Percentiles rank a stretch among this genome's conserved stretches.
Evolutionary conservation across 768 basidiomycete genomes (phyloP).

Genomic region (Tulasnella calospora): DNA sequence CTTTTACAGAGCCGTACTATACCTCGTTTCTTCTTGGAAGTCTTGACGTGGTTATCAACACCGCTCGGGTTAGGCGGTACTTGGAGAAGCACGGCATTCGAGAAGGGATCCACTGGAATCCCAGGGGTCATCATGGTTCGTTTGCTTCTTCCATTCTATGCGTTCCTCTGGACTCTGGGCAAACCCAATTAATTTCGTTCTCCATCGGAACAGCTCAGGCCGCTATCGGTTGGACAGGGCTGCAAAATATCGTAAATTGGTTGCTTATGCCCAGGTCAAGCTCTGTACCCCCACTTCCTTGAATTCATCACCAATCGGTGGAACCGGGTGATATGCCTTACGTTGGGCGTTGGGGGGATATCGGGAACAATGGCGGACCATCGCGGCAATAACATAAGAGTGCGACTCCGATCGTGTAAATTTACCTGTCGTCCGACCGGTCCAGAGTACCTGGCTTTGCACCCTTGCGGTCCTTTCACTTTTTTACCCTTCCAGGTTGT

Average conservation of each 20-base stretch:
- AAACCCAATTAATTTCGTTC: not conserved
- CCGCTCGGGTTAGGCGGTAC: constrained; percentile 47
- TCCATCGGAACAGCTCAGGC: not conserved
- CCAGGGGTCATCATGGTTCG: constrained; percentile 54
- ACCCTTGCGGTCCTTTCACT: not conserved
- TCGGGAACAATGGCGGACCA: not conserved
- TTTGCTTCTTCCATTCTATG: not conserved
- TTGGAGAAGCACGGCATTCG: constrained; percentile 68
- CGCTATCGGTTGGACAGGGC: not conserved
- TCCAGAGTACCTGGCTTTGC: not conserved
- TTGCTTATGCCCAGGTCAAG: not conserved
- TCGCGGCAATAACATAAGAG: not conserved
- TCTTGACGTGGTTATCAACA: constrained; percentile 68
- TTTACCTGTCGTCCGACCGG: not conserved
- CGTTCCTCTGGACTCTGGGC: not conserved
- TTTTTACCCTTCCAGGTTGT: not conserved
- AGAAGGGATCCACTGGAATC: constrained; percentile 61
- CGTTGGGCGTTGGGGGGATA: not conserved
- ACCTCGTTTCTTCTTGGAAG: constrained; percentile 75
- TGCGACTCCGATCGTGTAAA: not conserved
- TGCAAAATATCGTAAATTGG: not conserved
- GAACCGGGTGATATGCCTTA: not conserved
- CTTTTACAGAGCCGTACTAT: constrained; percentile 49
- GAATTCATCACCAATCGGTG: not conserved
- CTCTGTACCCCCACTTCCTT: not conserved